These are phyloP conservation scores for Cephaloascus albidus DNA, from an alignment of 805 yeast genomes.

Conservation along the genomic window DNA sequence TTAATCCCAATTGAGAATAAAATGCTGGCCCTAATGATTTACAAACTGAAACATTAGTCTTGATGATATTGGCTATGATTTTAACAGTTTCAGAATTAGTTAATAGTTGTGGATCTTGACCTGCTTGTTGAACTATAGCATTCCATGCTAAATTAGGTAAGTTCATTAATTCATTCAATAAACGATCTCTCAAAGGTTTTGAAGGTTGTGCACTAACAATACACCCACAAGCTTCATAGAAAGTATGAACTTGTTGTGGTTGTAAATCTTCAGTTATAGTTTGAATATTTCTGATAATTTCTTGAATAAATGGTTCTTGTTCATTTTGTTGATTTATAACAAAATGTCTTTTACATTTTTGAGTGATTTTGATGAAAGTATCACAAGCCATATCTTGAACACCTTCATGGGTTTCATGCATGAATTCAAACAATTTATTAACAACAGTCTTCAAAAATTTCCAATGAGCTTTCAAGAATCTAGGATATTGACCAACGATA, in stretches of 20 bases:
- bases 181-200: conserved; percentile 56
- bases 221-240: conserved; percentile 95
- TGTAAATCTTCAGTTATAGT: conserved; percentile 83
- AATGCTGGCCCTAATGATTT: conserved; percentile 90
- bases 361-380: conserved; percentile 92
- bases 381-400: conserved; percentile 99
- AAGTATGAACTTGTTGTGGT: conserved; percentile 97
- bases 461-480: conserved; percentile 98
- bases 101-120: conserved; percentile 72
- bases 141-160: conserved; percentile 94
- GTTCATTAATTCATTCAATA: conserved; percentile 73
- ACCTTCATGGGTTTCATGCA: conserved; percentile 99
- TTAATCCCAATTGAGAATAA: conserved; percentile 76
- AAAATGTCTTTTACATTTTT: conserved; percentile 92
- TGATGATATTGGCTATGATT: conserved; percentile 85
- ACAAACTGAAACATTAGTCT: conserved; percentile 93
- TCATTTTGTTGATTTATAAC: conserved; percentile 83
- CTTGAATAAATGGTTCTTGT: conserved; percentile 83
- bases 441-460: conserved; percentile 93
- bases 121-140: conserved; percentile 78
- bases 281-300: conserved; percentile 77
- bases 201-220: conserved; percentile 83
- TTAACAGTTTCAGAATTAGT: conserved; percentile 79
- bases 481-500: conserved; percentile 97
- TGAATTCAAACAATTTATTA: conserved; percentile 90